Evolutionary conservation across 768 basidiomycete species (phyloP).

Genomic region (Mycena vitilis): DNA sequence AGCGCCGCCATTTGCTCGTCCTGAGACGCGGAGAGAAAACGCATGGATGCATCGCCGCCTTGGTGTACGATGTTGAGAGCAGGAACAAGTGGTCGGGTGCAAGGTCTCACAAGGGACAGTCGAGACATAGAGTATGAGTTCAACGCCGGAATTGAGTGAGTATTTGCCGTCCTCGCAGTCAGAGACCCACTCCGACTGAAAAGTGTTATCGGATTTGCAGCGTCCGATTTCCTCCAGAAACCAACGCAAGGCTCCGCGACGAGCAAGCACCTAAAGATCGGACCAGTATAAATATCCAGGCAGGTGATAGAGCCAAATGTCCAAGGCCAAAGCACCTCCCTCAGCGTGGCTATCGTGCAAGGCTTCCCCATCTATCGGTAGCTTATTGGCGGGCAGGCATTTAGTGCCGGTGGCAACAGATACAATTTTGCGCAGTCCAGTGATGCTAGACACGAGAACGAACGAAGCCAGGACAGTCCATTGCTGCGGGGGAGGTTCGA

Average conservation of each 20-base stretch:
- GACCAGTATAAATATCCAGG: too few relatives aligned
- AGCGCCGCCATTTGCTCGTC: constrained; percentile 77
- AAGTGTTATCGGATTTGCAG: constrained; percentile 37
- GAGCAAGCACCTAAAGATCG: constrained; percentile 68
- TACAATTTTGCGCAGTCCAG: constrained; percentile 61
- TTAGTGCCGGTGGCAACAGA: constrained; percentile 88
- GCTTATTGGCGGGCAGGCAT: constrained; percentile 73
- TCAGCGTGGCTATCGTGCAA: constrained; percentile 95
- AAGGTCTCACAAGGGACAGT: constrained; percentile 60
- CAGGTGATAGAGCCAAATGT: too few relatives aligned
- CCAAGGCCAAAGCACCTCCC: too few relatives aligned
- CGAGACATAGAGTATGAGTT: constrained; percentile 80
- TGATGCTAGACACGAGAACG: constrained; percentile 44
- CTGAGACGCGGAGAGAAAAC: constrained; percentile 80
- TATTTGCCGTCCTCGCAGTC: constrained; percentile 53
- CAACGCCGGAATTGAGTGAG: constrained; percentile 57
- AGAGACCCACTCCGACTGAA: constrained; percentile 64
- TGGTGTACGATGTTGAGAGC: constrained; percentile 25
- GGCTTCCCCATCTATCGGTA: constrained; percentile 79
- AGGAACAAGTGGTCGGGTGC: constrained; percentile 15
- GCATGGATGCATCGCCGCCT: constrained; percentile 94
- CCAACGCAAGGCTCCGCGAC: constrained; percentile 84
- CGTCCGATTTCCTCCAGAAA: constrained; percentile 76
- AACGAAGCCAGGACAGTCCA: constrained; percentile 78
- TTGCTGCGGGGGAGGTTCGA: constrained; percentile 64